These are phyloP conservation scores for Colletotrichum sp. DNA, from an alignment of 2,329 filamentous ascomycete species.

Conservation along the genomic window DNA sequence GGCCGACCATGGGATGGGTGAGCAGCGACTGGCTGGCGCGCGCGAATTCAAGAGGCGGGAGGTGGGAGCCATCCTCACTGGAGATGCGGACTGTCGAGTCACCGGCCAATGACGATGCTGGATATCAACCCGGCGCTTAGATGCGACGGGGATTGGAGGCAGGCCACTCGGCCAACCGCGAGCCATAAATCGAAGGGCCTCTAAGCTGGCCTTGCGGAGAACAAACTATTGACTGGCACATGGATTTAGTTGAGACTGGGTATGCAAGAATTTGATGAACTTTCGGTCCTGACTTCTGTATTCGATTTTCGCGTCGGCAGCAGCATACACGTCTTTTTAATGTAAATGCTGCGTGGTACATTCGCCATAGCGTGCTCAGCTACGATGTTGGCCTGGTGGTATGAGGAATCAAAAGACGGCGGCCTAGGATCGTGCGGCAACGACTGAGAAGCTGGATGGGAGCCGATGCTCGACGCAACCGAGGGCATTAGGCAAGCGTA, in stretches of 20 bases:
- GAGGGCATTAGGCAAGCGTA: neutral
- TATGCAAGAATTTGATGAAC: neutral
- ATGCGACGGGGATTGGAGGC: slow-evolving; percentile 10
- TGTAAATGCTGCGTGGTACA: neutral
- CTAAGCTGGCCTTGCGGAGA: slow-evolving; percentile 10
- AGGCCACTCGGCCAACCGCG: slow-evolving; percentile 1
- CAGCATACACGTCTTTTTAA: neutral
- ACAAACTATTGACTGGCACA: slow-evolving; percentile 11
- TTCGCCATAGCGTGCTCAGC: neutral
- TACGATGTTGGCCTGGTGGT: neutral
- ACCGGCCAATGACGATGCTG: slow-evolving; percentile 18
- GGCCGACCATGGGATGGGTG: slow-evolving; percentile 22
- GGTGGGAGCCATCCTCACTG: slow-evolving; percentile 13
- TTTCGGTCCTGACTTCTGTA: slow-evolving; percentile 7
- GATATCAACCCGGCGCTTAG: slow-evolving; percentile 27
- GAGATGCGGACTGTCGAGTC: neutral
- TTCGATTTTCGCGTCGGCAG: neutral
- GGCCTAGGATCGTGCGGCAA: neutral
- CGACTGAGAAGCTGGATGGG: neutral
- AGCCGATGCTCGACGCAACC: neutral
- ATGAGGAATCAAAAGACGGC: neutral
- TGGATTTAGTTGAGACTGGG: neutral
- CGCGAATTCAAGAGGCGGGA: slow-evolving; percentile 33
- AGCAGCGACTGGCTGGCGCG: slow-evolving; percentile 41
- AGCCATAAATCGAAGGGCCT: neutral